Conservation (phyloP, 176 grass and related monocot genomes). For the Carex cristatella region DNA sequence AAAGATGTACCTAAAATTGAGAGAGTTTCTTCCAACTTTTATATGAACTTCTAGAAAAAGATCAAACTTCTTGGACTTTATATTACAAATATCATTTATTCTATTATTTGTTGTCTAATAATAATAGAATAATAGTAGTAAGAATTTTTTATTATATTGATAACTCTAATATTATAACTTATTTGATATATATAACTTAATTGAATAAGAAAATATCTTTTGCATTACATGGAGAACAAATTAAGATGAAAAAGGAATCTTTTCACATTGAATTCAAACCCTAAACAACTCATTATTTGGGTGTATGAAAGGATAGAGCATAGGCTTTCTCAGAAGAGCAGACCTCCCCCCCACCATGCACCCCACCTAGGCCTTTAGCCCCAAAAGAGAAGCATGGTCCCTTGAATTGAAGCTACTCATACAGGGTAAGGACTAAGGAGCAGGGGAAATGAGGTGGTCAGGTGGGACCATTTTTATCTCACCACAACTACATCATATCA, state of each 20-base stretch:
- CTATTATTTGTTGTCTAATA: too few species aligned
- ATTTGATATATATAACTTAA: too few species aligned
- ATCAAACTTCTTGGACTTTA: too few species aligned
- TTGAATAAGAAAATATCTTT: neutral
- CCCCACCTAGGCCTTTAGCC: slow-evolving; percentile 22
- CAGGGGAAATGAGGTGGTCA: slow-evolving; percentile 1
- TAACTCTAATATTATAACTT: too few species aligned
- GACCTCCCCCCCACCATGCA: slow-evolving; percentile 15
- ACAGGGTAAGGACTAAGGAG: neutral
- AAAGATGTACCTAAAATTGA: too few species aligned
- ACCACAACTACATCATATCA: slow-evolving; percentile 12
- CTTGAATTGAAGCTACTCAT: slow-evolving; percentile 2
- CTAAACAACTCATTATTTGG: slow-evolving; percentile 23
- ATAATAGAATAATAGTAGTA: too few species aligned
- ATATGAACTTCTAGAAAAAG: too few species aligned
- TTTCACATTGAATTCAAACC: neutral
- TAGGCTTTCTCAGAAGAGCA: slow-evolving; percentile 31
- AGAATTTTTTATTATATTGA: too few species aligned
- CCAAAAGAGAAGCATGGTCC: slow-evolving; percentile 34
- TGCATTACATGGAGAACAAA: neutral
- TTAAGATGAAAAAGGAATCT: neutral
- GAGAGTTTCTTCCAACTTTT: too few species aligned
- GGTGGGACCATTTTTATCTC: slow-evolving; percentile 27
- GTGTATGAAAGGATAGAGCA: slow-evolving; percentile 22
- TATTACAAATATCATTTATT: too few species aligned